These are phyloP conservation scores for Teratosphaeriaceae sp. DNA, from an alignment of 2,329 filamentous ascomycete species.

Conservation along the genomic window DNA sequence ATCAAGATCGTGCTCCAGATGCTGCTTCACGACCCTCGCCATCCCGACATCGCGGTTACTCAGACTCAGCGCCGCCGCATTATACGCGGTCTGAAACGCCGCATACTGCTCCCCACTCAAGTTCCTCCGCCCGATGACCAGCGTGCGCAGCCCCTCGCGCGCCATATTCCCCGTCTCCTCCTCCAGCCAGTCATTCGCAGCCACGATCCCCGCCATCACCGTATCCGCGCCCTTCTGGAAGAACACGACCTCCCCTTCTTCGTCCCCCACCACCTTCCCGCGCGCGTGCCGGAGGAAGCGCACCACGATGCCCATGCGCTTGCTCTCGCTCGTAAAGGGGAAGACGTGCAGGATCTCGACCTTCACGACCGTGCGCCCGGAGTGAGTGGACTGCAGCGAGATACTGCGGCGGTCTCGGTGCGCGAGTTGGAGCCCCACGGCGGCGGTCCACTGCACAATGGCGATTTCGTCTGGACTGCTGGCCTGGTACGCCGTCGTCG, in stretches of 20 bases:
- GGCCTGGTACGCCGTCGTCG: conserved; percentile 87
- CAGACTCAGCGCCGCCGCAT: conserved; percentile 73
- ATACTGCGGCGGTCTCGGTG: conserved; percentile 85
- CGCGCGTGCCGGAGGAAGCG: conserved; percentile 59
- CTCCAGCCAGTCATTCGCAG: conserved; percentile 95
- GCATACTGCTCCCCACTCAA: conserved; percentile 72
- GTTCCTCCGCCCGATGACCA: conserved; percentile 90
- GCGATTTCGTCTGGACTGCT: conserved; percentile 98
- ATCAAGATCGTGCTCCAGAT: conserved; percentile 83
- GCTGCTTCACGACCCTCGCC: conserved; percentile 69
- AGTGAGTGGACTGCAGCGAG: conserved; percentile 69
- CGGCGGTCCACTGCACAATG: conserved; percentile 92
- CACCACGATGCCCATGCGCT: conserved; percentile 96
- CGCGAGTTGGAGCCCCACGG: conserved; percentile 75
- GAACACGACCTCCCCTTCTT: conserved; percentile 73
- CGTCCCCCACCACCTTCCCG: conserved; percentile 39
- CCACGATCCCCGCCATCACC: conserved; percentile 94
- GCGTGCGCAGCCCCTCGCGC: conserved; percentile 83
- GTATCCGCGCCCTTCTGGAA: conserved; percentile 98
- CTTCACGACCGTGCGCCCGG: conserved; percentile 66
- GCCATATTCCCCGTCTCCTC: conserved; percentile 99
- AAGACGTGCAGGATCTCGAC: conserved; percentile 91
- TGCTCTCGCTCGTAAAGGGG: conserved; percentile 95
- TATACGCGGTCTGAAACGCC: conserved; percentile 68
- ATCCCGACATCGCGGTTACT: conserved; percentile 74